Evolutionary conservation across 2,329 filamentous ascomycete genomes (phyloP).

Genomic region (Raffaelea ambrosiae): DNA sequence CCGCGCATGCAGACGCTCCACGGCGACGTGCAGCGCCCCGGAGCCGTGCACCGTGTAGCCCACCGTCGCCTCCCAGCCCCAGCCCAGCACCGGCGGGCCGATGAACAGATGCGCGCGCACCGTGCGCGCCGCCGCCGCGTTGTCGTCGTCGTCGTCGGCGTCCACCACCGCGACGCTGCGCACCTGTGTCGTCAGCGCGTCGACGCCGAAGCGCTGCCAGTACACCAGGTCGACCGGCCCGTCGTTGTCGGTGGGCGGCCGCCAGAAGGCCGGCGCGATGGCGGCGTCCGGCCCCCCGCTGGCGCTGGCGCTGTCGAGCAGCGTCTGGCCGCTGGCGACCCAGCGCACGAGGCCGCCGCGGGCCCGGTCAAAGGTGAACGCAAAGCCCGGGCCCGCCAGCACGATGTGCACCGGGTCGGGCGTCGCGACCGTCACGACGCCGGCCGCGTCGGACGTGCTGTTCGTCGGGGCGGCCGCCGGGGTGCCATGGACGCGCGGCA

Average conservation of each 20-base stretch:
- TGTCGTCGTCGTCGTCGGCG: conserved; percentile 8
- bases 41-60: conserved; percentile 27
- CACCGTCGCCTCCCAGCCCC: conserved; percentile 39
- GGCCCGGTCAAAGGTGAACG: conserved; percentile 34
- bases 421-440: no score
- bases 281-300: conserved; percentile 16
- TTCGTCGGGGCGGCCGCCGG: conserved; percentile 11
- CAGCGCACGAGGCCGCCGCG: conserved; percentile 34
- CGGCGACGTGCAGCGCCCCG: conserved; percentile 36
- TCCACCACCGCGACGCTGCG: no score
- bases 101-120: no score
- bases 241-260: conserved; percentile 60
- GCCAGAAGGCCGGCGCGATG: conserved; percentile 47
- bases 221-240: conserved; percentile 42
- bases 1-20: no score
- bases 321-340: conserved; percentile 23
- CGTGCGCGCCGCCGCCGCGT: conserved; percentile 29
- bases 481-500: conserved; percentile 7
- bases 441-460: no score
- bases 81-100: conserved; percentile 52
- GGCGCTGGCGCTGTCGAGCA: conserved; percentile 20
- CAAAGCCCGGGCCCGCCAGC: conserved; percentile 22
- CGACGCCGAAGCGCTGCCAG: conserved; percentile 46
- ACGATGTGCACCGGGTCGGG: no score
- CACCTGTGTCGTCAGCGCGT: conserved; percentile 36